phyloP scores from a whole-genome alignment of 164 flowering plant genomes.

The Vitis cinerea region DNA sequence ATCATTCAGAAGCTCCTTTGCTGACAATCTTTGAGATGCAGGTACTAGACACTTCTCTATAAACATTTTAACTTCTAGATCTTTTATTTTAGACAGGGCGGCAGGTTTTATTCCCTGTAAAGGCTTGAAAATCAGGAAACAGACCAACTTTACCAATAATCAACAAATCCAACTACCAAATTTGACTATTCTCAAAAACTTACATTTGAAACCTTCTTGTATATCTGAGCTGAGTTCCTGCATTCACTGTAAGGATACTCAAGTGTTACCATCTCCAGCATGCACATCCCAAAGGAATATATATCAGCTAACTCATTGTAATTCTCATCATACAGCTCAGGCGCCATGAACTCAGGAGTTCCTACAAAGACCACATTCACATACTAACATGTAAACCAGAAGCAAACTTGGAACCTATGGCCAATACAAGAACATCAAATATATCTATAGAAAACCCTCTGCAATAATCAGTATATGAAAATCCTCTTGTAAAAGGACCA shows the following conservation, averaged over 20 bases:
- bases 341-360: slow-evolving; percentile 78
- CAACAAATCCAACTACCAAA: neutral
- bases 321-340: slow-evolving; percentile 67
- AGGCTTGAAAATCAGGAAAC: slow-evolving; percentile 10
- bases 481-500: neutral
- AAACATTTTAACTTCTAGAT: slow-evolving; percentile 43
- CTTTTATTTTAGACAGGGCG: slow-evolving; percentile 49
- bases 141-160: neutral
- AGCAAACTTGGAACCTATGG: neutral
- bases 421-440: neutral
- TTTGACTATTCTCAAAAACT: slow-evolving; percentile 13
- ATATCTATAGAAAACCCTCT: neutral
- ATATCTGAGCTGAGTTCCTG: slow-evolving; percentile 62
- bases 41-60: slow-evolving; percentile 66
- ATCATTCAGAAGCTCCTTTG: slow-evolving; percentile 61
- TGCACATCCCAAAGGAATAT: slow-evolving; percentile 78
- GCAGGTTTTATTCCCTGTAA: slow-evolving; percentile 69
- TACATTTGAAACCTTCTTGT: slow-evolving; percentile 61
- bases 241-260: slow-evolving; percentile 76
- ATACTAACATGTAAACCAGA: neutral
- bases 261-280: slow-evolving; percentile 69
- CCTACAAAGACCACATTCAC: slow-evolving; percentile 27
- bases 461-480: neutral
- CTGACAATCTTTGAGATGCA: slow-evolving; percentile 48
- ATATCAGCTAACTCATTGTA: slow-evolving; percentile 70